phyloP scores from a whole-genome alignment of 768 basidiomycete genomes.

The Agaricus subrufescens region DNA sequence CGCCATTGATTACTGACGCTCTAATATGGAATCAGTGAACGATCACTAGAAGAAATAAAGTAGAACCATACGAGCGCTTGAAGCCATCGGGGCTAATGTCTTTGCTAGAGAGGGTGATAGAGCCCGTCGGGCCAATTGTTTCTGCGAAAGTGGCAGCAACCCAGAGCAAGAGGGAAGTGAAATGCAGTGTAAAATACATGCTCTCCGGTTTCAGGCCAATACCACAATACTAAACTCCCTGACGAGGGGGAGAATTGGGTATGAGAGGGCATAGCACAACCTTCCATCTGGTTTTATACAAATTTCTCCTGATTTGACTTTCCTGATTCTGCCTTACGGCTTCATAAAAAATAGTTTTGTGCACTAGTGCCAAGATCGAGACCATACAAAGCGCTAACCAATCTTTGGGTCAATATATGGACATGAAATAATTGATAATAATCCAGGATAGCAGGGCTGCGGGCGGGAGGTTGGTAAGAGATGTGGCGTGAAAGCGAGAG shows the following conservation, averaged over 20 bases:
- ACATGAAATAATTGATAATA: too few species aligned
- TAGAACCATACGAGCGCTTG: slow-evolving; percentile 10
- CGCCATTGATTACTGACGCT: slow-evolving; percentile 5
- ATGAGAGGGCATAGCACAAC: background rate
- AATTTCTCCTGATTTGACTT: background rate
- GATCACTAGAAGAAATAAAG: background rate
- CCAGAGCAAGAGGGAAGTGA: background rate
- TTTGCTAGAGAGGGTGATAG: slow-evolving; percentile 3
- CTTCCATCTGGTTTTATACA: background rate
- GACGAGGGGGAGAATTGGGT: background rate
- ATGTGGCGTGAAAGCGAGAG: too few species aligned
- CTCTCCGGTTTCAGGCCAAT: background rate
- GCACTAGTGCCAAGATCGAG: too few species aligned
- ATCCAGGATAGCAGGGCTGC: too few species aligned
- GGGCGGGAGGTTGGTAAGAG: too few species aligned
- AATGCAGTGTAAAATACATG: background rate
- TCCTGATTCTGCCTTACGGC: too few species aligned
- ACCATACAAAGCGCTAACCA: too few species aligned
- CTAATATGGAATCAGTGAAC: background rate
- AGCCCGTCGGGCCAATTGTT: background rate
- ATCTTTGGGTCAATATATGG: too few species aligned
- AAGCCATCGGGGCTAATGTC: slow-evolving; percentile 11
- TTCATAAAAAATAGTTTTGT: too few species aligned
- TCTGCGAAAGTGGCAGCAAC: background rate
- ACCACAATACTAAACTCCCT: too few species aligned